These are phyloP conservation scores for Colletotrichum truncatum DNA, from an alignment of 2,329 filamentous ascomycete genomes.

Conservation along the genomic window DNA sequence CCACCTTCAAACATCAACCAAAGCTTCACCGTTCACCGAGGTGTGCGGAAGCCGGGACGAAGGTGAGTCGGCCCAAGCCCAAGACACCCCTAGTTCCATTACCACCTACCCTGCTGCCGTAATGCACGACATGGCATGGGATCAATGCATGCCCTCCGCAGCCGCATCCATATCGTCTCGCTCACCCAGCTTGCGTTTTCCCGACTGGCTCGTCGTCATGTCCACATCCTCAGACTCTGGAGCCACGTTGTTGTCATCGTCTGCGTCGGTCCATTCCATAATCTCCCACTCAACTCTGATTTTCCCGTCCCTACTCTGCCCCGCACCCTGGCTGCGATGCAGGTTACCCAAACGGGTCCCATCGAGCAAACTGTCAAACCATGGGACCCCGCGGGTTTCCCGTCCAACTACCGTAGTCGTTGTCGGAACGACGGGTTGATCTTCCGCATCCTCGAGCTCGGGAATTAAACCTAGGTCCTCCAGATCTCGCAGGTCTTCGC, in stretches of 20 bases:
- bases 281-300: conserved; percentile 85
- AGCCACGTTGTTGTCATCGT: conserved; percentile 45
- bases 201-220: conserved; percentile 44
- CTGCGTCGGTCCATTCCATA: conserved; percentile 71
- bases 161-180: conserved; percentile 41
- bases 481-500: conserved; percentile 75
- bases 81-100: background rate
- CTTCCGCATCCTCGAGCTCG: conserved; percentile 43
- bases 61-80: conserved; percentile 26
- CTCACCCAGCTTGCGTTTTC: conserved; percentile 64
- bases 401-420: conserved; percentile 52
- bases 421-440: conserved; percentile 36
- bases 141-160: conserved; percentile 23
- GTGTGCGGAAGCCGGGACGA: conserved; percentile 24
- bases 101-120: conserved; percentile 8
- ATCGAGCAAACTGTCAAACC: conserved; percentile 85
- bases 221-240: conserved; percentile 46
- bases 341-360: conserved; percentile 77
- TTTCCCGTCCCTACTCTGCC: conserved; percentile 66
- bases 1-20: background rate
- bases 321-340: conserved; percentile 67
- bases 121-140: conserved; percentile 18
- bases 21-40: conserved; percentile 20
- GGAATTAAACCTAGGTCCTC: conserved; percentile 81
- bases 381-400: conserved; percentile 79